These are phyloP conservation scores for Austroboletus novae-zelandiae DNA, from an alignment of 1,284 basidiomycete species.

Conservation along the genomic window DNA sequence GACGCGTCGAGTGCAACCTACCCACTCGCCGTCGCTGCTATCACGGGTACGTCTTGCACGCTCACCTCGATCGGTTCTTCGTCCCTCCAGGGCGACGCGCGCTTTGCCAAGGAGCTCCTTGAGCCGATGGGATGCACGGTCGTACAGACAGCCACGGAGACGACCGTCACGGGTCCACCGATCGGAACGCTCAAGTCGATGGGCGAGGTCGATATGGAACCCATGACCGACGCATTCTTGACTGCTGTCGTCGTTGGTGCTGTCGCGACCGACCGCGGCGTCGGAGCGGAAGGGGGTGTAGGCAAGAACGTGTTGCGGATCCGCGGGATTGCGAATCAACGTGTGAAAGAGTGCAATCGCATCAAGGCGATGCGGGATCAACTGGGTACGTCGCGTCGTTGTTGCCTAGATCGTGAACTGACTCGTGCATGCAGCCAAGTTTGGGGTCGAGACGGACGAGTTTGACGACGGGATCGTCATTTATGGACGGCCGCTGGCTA, in stretches of 20 bases:
- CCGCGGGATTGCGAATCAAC: conserved; percentile 95
- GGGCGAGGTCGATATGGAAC: conserved; percentile 94
- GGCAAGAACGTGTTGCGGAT: conserved; percentile 70
- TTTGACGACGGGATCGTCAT: conserved; percentile 93
- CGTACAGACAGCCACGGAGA: conserved; percentile 83
- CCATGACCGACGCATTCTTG: conserved; percentile 99
- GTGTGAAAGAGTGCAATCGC: conserved; percentile 98
- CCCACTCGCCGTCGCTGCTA: conserved; percentile 94
- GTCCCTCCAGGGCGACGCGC: conserved; percentile 94
- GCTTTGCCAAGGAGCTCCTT: conserved; percentile 91
- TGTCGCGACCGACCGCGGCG: conserved; percentile 55
- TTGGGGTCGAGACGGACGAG: conserved; percentile 91
- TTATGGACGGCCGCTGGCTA: conserved; percentile 67
- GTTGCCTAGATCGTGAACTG: not conserved
- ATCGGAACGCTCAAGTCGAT: conserved; percentile 64
- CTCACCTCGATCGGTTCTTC: conserved; percentile 89
- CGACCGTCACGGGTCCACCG: conserved; percentile 91
- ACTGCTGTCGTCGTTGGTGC: conserved; percentile 92
- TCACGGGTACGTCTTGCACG: conserved; percentile 93
- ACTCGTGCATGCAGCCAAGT: conserved; percentile 66
- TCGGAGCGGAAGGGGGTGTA: conserved; percentile 26
- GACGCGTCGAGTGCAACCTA: conserved; percentile 97
- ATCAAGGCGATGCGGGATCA: conserved; percentile 97
- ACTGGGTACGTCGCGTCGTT: conserved; percentile 53
- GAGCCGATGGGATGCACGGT: conserved; percentile 95